Percentiles rank a stretch among this genome's conserved stretches.
These are phyloP conservation scores for Xylaria acuta DNA, from an alignment of 495 filamentous ascomycete species.

Conservation along the genomic window DNA sequence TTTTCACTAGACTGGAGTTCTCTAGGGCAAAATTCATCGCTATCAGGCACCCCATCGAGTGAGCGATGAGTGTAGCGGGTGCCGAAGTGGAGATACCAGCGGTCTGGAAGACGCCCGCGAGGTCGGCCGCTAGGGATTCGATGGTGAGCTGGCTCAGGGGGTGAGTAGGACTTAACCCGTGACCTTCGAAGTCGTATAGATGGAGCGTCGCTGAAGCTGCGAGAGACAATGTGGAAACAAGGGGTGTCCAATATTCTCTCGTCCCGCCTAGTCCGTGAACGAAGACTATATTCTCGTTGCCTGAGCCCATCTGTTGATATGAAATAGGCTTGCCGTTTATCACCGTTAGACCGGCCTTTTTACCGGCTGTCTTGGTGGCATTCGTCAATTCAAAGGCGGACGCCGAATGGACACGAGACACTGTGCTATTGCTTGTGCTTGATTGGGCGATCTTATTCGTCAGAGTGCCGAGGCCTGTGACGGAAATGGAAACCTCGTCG, in stretches of 20 bases:
- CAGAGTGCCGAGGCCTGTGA: conserved; percentile 54
- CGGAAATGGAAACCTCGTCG: conserved; percentile 49
- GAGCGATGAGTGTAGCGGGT: conserved; percentile 55
- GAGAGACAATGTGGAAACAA: conserved; percentile 42
- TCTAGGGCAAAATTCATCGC: conserved; percentile 45
- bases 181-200: conserved; percentile 61
- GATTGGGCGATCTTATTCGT: conserved; percentile 47
- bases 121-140: conserved; percentile 51
- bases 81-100: conserved; percentile 34
- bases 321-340: conserved; percentile 55
- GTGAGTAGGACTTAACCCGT: conserved; percentile 56
- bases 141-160: conserved; percentile 48
- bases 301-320: conserved; percentile 39
- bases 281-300: conserved; percentile 51
- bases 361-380: conserved; percentile 34
- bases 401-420: conserved; percentile 27
- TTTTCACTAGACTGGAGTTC: conserved; percentile 45
- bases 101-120: conserved; percentile 46
- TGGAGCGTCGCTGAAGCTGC: conserved; percentile 41
- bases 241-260: conserved; percentile 48
- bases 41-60: conserved; percentile 38
- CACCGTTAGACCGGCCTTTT: conserved; percentile 45
- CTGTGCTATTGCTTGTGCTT: conserved; percentile 32
- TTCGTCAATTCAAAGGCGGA: conserved; percentile 40
- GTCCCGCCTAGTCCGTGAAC: conserved; percentile 48